Conservation (phyloP, 1,284 basidiomycete species). For the Ustilago tritici region DNA sequence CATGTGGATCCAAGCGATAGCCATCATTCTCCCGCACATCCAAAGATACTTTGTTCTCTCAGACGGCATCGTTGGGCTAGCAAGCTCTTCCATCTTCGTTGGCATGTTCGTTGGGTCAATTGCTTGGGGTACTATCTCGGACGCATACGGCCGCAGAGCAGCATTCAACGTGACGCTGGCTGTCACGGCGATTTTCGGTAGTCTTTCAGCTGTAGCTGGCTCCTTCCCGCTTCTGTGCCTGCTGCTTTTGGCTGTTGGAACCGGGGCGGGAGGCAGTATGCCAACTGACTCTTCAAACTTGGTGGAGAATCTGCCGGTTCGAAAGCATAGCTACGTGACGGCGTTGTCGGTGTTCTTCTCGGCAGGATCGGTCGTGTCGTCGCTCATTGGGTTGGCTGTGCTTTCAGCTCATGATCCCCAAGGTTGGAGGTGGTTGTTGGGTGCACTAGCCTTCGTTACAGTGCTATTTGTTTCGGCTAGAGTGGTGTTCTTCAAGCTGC, state of each 20-base stretch:
- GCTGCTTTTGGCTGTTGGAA: slow-evolving; percentile 86
- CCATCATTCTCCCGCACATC: slow-evolving; percentile 91
- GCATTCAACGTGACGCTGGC: slow-evolving; percentile 94
- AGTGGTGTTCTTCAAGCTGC: slow-evolving; percentile 86
- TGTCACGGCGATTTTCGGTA: slow-evolving; percentile 88
- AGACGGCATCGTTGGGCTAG: slow-evolving; percentile 79
- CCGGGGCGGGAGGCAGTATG: slow-evolving; percentile 85
- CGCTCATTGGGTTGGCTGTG: slow-evolving; percentile 46
- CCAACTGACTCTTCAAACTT: slow-evolving; percentile 95
- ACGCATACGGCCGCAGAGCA: slow-evolving; percentile 78
- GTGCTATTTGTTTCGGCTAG: slow-evolving; percentile 83
- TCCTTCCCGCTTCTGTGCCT: slow-evolving; percentile 81
- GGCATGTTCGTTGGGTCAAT: slow-evolving; percentile 97
- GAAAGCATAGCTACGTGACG: slow-evolving; percentile 91
- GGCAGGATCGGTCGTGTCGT: slow-evolving; percentile 52
- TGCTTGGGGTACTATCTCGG: slow-evolving; percentile 69
- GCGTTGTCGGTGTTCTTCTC: slow-evolving; percentile 86
- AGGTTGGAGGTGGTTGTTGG: slow-evolving; percentile 55
- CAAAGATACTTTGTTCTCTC: slow-evolving; percentile 78
- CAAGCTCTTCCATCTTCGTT: slow-evolving; percentile 84
- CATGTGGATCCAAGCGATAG: slow-evolving; percentile 72
- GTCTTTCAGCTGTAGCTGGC: slow-evolving; percentile 82
- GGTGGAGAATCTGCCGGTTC: slow-evolving; percentile 90
- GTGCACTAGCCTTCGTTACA: slow-evolving; percentile 73
- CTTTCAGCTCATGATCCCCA: slow-evolving; percentile 37